A percentile compares a stretch with the other conserved stretches of the same genome.
These are phyloP conservation scores for Polytolypa hystricis DNA, from an alignment of 2,329 filamentous ascomycete species.

Conservation along the genomic window DNA sequence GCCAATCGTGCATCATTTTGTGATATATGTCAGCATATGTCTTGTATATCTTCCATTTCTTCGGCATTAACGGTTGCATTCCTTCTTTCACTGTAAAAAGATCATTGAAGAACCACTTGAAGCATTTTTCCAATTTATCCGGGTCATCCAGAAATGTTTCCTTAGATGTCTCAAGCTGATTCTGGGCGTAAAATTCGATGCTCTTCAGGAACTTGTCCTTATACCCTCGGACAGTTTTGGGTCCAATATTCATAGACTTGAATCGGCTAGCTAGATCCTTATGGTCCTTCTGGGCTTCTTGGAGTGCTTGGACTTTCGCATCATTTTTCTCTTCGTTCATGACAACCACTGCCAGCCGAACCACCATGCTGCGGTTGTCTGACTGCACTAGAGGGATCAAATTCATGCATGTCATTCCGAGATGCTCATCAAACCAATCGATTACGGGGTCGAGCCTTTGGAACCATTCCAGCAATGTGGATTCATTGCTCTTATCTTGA, in stretches of 20 bases:
- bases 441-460: slow-evolving; percentile 73
- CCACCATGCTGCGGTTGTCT: slow-evolving; percentile 80
- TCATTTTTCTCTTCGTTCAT: slow-evolving; percentile 96
- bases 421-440: slow-evolving; percentile 91
- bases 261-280: slow-evolving; percentile 88
- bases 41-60: slow-evolving; percentile 90
- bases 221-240: slow-evolving; percentile 85
- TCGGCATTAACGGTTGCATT: slow-evolving; percentile 84
- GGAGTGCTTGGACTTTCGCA: slow-evolving; percentile 76
- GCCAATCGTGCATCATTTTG: slow-evolving; percentile 86
- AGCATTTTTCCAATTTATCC: slow-evolving; percentile 67
- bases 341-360: slow-evolving; percentile 82
- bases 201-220: slow-evolving; percentile 88
- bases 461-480: slow-evolving; percentile 85
- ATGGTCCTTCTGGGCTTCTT: slow-evolving; percentile 91
- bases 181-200: slow-evolving; percentile 61
- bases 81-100: slow-evolving; percentile 88
- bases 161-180: slow-evolving; percentile 60
- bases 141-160: slow-evolving; percentile 76
- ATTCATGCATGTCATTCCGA: slow-evolving; percentile 79
- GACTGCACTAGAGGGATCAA: slow-evolving; percentile 76
- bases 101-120: slow-evolving; percentile 98
- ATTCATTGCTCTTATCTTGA: slow-evolving; percentile 61
- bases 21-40: slow-evolving; percentile 90
- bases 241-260: slow-evolving; percentile 87